Evolutionary conservation across 2,329 filamentous ascomycete genomes (phyloP).

Genomic region (Hypoxylon sp.): DNA sequence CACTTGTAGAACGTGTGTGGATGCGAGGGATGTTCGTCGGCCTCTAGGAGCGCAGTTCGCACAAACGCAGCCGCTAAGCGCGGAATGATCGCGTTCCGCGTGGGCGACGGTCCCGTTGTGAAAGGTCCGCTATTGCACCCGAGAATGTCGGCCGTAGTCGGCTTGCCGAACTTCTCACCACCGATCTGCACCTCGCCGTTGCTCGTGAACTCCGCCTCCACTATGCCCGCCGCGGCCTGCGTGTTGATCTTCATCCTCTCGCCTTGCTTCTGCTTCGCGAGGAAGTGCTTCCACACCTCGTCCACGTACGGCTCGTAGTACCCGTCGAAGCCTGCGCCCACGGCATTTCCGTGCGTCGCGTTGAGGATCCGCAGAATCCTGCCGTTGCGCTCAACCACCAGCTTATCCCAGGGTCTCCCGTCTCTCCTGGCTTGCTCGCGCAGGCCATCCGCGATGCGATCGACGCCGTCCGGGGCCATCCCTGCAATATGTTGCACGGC

Average conservation of each 20-base stretch:
- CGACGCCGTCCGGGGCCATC: slow-evolving; percentile 70
- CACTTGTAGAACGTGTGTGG: slow-evolving; percentile 57
- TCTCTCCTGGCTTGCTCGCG: slow-evolving; percentile 69
- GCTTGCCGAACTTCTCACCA: slow-evolving; percentile 66
- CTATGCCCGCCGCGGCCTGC: slow-evolving; percentile 70
- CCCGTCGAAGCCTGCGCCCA: slow-evolving; percentile 61
- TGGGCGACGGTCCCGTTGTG: slow-evolving; percentile 58
- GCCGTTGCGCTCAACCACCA: slow-evolving; percentile 59
- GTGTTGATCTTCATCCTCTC: slow-evolving; percentile 73
- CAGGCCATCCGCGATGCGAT: slow-evolving; percentile 68
- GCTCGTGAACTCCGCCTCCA: slow-evolving; percentile 65
- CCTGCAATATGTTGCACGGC: slow-evolving; percentile 68
- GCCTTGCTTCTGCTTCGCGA: slow-evolving; percentile 40
- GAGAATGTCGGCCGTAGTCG: slow-evolving; percentile 75
- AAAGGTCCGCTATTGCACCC: slow-evolving; percentile 76
- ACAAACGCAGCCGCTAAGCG: slow-evolving; percentile 65
- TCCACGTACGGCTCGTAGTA: slow-evolving; percentile 63
- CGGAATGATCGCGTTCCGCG: slow-evolving; percentile 63
- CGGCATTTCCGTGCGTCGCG: slow-evolving; percentile 61
- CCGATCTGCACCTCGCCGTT: slow-evolving; percentile 59
- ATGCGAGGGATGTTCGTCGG: slow-evolving; percentile 59
- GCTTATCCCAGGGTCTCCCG: slow-evolving; percentile 72
- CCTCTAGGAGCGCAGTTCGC: slow-evolving; percentile 68
- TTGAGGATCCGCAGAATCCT: slow-evolving; percentile 60
- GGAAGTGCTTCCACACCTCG: slow-evolving; percentile 60